phyloP scores from a whole-genome alignment of 345 rosid species.

The Hirschfeldia incana region DNA sequence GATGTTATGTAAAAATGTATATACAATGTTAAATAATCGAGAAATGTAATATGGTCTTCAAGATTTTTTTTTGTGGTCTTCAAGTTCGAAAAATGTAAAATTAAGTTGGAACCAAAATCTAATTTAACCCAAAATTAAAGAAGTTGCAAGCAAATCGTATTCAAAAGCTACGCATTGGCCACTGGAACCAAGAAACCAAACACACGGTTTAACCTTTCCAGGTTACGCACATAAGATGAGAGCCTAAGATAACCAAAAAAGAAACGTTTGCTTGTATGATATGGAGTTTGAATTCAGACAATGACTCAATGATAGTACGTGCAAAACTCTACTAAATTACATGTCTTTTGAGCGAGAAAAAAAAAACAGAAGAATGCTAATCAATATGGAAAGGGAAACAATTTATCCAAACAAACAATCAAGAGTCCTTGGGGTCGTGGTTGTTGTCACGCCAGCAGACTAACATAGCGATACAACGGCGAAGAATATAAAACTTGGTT shows the following conservation, averaged over 20 bases:
- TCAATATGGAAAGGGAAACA: background rate
- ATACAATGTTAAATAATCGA: background rate
- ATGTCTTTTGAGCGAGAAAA: background rate
- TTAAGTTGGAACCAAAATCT: background rate
- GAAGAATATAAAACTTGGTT: slow-evolving; percentile 74
- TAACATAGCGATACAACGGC: slow-evolving; percentile 82
- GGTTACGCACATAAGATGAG: background rate
- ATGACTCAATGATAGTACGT: background rate
- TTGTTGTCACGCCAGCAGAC: slow-evolving; percentile 64
- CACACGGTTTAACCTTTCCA: too few relatives aligned
- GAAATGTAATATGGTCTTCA: background rate
- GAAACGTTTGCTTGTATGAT: background rate
- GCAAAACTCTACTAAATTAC: background rate
- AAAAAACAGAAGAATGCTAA: background rate
- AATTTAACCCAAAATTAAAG: too few relatives aligned
- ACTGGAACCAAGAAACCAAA: too few relatives aligned
- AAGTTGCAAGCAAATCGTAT: too few relatives aligned
- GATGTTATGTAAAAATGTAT: background rate
- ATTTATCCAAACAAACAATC: background rate
- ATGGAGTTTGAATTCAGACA: background rate
- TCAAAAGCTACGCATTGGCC: too few relatives aligned
- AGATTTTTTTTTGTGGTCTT: background rate
- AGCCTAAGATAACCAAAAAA: background rate
- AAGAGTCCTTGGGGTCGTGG: slow-evolving; percentile 8
- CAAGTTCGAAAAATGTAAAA: background rate